Evolutionary conservation across 441 rosid genomes (phyloP).

Genomic region (Omphalea diandra): DNA sequence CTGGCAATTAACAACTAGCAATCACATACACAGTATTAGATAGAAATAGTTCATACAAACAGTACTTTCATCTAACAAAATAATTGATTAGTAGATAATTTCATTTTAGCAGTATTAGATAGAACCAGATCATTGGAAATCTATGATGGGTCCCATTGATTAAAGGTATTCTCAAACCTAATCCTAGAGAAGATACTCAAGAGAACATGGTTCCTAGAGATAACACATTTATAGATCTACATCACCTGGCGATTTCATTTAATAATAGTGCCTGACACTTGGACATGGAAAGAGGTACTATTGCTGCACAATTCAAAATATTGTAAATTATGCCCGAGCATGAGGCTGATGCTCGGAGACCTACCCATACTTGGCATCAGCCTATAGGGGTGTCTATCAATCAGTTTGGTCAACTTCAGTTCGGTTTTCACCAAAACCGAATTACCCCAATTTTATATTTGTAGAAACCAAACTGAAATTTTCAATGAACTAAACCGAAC

Average conservation of each 20-base stretch:
- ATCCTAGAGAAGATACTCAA: not conserved
- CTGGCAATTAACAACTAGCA: not conserved
- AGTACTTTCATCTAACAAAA: not conserved
- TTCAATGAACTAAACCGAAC: no score
- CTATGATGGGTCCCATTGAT: not conserved
- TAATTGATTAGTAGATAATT: not conserved
- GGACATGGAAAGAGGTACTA: not conserved
- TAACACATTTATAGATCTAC: not conserved
- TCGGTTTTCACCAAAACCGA: no score
- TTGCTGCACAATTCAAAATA: not conserved
- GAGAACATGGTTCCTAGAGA: not conserved
- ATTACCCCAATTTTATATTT: no score
- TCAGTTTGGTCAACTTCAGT: no score
- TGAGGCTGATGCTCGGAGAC: not conserved
- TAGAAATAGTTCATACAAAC: not conserved
- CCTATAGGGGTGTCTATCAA: no score
- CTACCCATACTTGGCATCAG: not conserved
- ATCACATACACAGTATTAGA: not conserved
- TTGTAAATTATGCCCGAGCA: not conserved
- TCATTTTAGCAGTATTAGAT: no score
- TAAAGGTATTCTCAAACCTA: conserved; percentile 9
- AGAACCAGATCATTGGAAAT: no score
- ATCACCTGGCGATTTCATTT: not conserved
- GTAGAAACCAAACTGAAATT: no score
- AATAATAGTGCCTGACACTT: not conserved